Evolutionary conservation across 768 basidiomycete genomes (phyloP).

Genomic region (Lentinula raphanica): DNA sequence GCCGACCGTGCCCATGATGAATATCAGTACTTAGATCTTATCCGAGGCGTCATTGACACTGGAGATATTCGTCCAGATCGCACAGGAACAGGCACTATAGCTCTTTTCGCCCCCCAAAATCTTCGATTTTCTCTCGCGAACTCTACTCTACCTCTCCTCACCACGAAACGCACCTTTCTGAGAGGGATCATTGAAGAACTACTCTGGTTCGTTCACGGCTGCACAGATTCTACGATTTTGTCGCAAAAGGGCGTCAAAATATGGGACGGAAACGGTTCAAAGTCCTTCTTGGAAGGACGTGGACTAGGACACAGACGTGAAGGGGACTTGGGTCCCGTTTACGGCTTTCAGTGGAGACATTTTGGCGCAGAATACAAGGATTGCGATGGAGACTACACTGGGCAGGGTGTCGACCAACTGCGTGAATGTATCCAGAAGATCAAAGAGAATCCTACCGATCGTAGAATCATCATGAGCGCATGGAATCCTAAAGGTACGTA

Average conservation of each 20-base stretch:
- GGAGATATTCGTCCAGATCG: slow-evolving; percentile 85
- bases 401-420: slow-evolving; percentile 90
- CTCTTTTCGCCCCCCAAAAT: slow-evolving; percentile 86
- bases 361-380: slow-evolving; percentile 82
- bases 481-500: slow-evolving; percentile 94
- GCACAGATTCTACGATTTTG: slow-evolving; percentile 74
- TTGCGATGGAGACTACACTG: slow-evolving; percentile 70
- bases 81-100: slow-evolving; percentile 91
- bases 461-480: slow-evolving; percentile 90
- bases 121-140: slow-evolving; percentile 84
- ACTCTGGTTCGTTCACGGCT: slow-evolving; percentile 87
- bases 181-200: slow-evolving; percentile 92
- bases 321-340: slow-evolving; percentile 94
- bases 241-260: slow-evolving; percentile 85
- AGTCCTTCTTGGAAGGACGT: slow-evolving; percentile 77
- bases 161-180: slow-evolving; percentile 91
- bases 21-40: slow-evolving; percentile 82
- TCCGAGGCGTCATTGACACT: slow-evolving; percentile 63
- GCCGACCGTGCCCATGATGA: slow-evolving; percentile 63
- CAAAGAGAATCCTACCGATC: slow-evolving; percentile 86
- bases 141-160: slow-evolving; percentile 78
- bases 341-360: slow-evolving; percentile 96
- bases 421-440: slow-evolving; percentile 87
- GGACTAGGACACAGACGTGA: slow-evolving; percentile 81
- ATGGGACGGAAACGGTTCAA: slow-evolving; percentile 95